Evolutionary conservation across 2,329 filamentous ascomycete genomes (phyloP).

Genomic region (Stemphylium beticola): DNA sequence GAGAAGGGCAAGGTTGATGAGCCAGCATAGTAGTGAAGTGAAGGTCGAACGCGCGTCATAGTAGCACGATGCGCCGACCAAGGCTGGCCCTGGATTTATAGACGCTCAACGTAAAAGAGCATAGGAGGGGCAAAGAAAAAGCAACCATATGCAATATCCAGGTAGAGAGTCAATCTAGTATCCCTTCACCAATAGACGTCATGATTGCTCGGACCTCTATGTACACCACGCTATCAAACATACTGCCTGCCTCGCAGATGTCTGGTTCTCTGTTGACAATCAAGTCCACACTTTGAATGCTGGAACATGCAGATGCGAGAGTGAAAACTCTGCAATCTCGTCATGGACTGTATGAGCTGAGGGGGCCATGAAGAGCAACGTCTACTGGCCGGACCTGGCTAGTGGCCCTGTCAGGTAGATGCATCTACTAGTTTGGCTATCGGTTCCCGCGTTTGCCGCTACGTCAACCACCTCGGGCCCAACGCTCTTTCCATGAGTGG

Average conservation of each 20-base stretch:
- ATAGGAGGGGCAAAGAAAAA: background rate
- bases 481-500: background rate
- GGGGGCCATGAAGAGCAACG: background rate
- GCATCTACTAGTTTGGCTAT: background rate
- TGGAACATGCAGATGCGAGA: background rate
- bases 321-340: background rate
- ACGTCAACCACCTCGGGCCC: no score
- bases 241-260: background rate
- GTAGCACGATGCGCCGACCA: no score
- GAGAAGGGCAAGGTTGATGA: no score
- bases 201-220: background rate
- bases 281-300: background rate
- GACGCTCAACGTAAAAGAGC: background rate
- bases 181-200: background rate
- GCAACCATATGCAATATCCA: background rate
- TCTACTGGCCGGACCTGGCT: background rate
- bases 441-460: no score
- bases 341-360: background rate
- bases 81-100: background rate
- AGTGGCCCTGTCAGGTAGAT: background rate
- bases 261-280: background rate
- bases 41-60: no score
- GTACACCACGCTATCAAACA: background rate
- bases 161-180: no score
- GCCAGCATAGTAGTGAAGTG: no score